A percentile compares a stretch with the other conserved stretches of the same genome.
Evolutionary conservation across 139 green algal genomes (phyloP).

Genomic region (Chlorella sp.): DNA sequence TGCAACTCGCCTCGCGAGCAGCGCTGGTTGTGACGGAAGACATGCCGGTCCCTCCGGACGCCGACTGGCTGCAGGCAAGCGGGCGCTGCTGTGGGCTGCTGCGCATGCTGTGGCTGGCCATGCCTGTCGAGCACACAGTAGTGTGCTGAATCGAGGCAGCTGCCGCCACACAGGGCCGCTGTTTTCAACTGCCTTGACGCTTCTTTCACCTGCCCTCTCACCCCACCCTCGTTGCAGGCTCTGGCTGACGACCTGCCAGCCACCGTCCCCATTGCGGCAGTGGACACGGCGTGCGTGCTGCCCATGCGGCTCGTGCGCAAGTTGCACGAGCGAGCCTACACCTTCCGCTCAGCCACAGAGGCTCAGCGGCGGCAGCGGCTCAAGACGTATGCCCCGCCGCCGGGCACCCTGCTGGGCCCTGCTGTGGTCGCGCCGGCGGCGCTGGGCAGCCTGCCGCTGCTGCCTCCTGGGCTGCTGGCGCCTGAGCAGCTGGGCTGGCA

Average conservation of each 20-base stretch:
- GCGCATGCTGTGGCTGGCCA: neutral
- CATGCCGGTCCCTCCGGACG: constrained; percentile 15
- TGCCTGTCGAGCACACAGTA: too few species aligned
- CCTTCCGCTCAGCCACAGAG: constrained; percentile 18
- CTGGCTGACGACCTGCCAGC: constrained; percentile 1
- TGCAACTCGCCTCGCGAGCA: constrained; percentile 8
- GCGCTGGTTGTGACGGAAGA: constrained; percentile 14
- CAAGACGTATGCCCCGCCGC: neutral
- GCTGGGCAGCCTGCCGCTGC: neutral
- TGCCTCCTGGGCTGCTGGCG: neutral
- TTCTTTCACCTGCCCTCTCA: neutral
- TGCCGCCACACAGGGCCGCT: neutral
- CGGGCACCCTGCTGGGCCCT: neutral
- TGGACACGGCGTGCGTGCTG: constrained; percentile 25
- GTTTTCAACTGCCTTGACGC: neutral
- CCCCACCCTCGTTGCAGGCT: neutral
- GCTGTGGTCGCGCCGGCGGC: neutral
- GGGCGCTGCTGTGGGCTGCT: neutral
- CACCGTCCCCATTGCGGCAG: neutral
- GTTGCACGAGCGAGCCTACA: constrained; percentile 20
- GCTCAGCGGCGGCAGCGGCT: constrained; percentile 12
- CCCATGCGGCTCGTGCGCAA: constrained; percentile 27
- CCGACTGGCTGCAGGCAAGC: constrained; percentile 12
- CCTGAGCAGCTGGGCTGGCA: neutral
- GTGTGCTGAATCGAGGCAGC: too few species aligned